Percentiles rank a stretch among this genome's conserved stretches.
Evolutionary conservation across 2,329 filamentous ascomycete genomes (phyloP).

Genomic region (Botryosphaeria dothidea): DNA sequence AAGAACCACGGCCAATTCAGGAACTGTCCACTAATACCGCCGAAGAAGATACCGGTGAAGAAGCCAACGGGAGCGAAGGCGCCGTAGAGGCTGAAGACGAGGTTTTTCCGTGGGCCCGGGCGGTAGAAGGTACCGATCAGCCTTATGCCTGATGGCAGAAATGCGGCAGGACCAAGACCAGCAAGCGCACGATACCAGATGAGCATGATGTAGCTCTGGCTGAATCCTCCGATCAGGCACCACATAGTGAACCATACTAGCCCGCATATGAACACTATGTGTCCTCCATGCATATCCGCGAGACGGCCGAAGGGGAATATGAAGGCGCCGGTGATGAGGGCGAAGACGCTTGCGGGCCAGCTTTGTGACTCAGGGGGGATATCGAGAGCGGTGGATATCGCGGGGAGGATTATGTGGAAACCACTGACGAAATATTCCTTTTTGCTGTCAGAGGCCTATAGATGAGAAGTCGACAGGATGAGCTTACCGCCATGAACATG

Average conservation of each 20-base stretch:
- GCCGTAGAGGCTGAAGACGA: slow-evolving; percentile 45
- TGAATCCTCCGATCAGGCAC: slow-evolving; percentile 20
- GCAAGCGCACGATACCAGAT: slow-evolving; percentile 36
- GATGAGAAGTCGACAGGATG: no score
- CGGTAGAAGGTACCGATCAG: slow-evolving; percentile 35
- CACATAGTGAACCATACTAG: slow-evolving; percentile 28
- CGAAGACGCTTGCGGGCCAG: slow-evolving; percentile 55
- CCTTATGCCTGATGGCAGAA: slow-evolving; percentile 32
- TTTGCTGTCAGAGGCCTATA: no score
- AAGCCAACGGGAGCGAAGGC: slow-evolving; percentile 57
- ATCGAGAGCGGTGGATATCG: slow-evolving; percentile 57
- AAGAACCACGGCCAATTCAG: slow-evolving; percentile 66
- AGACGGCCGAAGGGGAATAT: slow-evolving; percentile 47
- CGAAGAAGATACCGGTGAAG: slow-evolving; percentile 64
- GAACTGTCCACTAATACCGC: slow-evolving; percentile 58
- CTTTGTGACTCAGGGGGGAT: slow-evolving; percentile 66
- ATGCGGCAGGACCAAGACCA: slow-evolving; percentile 37
- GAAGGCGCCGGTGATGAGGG: slow-evolving; percentile 49
- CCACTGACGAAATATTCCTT: slow-evolving; percentile 75
- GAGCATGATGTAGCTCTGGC: slow-evolving; percentile 34
- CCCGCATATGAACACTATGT: slow-evolving; percentile 60
- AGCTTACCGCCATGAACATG: slow-evolving; percentile 57
- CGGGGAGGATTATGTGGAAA: slow-evolving; percentile 69
- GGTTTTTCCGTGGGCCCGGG: slow-evolving; percentile 23
- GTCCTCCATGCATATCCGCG: slow-evolving; percentile 63